Base-by-base conservation (phyloP, 2,329 filamentous ascomycete species). In the Colletotrichum agaves region DNA sequence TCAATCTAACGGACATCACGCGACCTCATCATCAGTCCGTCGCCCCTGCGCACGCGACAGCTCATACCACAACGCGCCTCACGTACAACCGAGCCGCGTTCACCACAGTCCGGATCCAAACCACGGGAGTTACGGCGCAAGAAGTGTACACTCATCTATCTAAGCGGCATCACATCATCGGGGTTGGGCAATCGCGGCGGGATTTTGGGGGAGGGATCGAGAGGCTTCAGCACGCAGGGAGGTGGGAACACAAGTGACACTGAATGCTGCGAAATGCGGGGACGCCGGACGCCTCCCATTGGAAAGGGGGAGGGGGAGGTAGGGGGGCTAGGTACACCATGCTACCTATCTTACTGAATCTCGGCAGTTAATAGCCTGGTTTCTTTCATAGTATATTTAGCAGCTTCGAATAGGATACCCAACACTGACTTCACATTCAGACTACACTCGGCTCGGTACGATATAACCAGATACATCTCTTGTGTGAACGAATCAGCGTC, bases 381-480 rank as follows among this genome's bases (percentile, higher is more conserved):
- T 23, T 23, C 21, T 23, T 23, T 50, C 15, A 33, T 17, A n/a
- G 5, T 33, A n/a, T 27, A 17, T 21, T 37, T 61, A 44, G 31
- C 23, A 19, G 3, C 31, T 52, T 55, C 41, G 63, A 53, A 37
- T 59, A 67, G 46, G 57, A 67, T 67, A 67, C 64, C 60, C 64
- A 67, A 60, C 37, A 17, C 37, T 33, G 35, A 39, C 23, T 33
- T 46, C 19, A 50, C 10, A 44, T 46, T 52, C 39, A 27, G 37
- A 31, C 5, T 27, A 7, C 27, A 27, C 8, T 27, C 27, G 27
- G 27, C 27, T 2, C 6, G 8, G 27, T 8, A 27, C 27, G n/a
- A n/a, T n/a, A n/a, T n/a, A n/a, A n/a, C n/a, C n/a, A n/a, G n/a
- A n/a, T n/a, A n/a, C n/a, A n/a, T n/a, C n/a, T n/a, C n/a, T n/a